Evolutionary conservation across 306 rosid genomes (phyloP), one percentile per base, ranked within the genome.

Genomic region (Hippophae rhamnoides): DNA sequence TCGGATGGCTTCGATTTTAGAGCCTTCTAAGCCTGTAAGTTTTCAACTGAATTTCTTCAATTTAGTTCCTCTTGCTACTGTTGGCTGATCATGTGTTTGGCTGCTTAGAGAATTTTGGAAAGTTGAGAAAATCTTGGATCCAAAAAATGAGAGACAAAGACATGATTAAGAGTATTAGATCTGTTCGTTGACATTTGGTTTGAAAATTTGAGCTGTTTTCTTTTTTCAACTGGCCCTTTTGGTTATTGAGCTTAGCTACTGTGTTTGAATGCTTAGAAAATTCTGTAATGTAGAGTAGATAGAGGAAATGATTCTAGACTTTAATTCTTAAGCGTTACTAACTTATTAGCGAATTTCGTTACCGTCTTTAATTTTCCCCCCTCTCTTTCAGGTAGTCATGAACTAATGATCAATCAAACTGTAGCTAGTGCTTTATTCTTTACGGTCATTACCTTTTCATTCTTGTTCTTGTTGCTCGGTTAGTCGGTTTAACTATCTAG

Each of bases 11-110:
- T 81, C 96, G 53, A 58, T 89, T 54, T 80, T 89, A 5, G 95
- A 89, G 76, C 84, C 94, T 41, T 85, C 96, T 14, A 85, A 89
- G 68, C 81, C 88, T 63, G 96, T 85, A 7, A 76, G 85, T 66
- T 6, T 10, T 25, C 62, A 7, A 25, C 38, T 56, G 18, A 23
- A 11, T 67, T 43, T 68, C 27, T 13, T 23, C 0, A 48, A 12
- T 7, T 8, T 52, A 43, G 41, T 12, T 31, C 14, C 7, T 13
- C 2, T 40, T 56, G 5, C 25, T 51, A 23, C 43, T 58, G 13
- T 5, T 6, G 18, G 44, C 55, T 41, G 58, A 50, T 49, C 44
- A 42, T 26, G 31, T 31, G 58, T 26, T 72, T 56, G 75, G 41
- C 40, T 63, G 7, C 18, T 43, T 26, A 13, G 69, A 54, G 49